Evolutionary conservation across 257 asterid genomes (phyloP), one percentile per base, ranked within the genome.

Genomic region (Primulina huaijiensis): DNA sequence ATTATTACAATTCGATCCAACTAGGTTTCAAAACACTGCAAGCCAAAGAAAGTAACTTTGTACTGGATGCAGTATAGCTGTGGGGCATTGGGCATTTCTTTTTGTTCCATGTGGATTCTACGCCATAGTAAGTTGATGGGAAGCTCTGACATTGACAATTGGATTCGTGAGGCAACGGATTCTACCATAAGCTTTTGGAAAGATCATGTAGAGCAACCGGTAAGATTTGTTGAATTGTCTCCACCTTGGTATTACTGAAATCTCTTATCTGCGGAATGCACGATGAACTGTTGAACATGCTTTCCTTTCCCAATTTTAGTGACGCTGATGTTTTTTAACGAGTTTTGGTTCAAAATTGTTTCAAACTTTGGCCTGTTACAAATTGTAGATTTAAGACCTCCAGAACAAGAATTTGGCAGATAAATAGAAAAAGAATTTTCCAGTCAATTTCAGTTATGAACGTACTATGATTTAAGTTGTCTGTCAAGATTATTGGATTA

Each of bases 131-230:
- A 77, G 80, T 83, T 91, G 73, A 84, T 85, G 91, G 99, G 99
- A 76, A 94, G 99, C 84, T 80, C 97, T 75, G 99, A 94, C 82
- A 85, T 94, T 75, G 99, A 89, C 72, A 91, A 87, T 62, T 94
- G 99, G 99, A 82, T 91, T 74, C 78, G 70, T 56, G 99, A 91
- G 84, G 97, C 92, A 38, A 94, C 84, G 74, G 95, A 86, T 31
- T 91, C 99, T 70, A 86, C 92, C 17, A 8, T 60, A 73, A 80
- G 79, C 88, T 94, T 94, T 81, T 94, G 97, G 96, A 89, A 85
- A 69, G 97, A 85, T 82, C 99, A 94, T 66, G 99, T 94, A 63
- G 99, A 94, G 86, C 90, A 94, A 84, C 99, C 99, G 58, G 99
- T 91, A 85, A 78, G 92, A 68, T 75, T 78, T 66, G 52, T 62